These are phyloP conservation scores for Babesia caballi DNA, from an alignment of 169 alveolate species.

Conservation along the genomic window DNA sequence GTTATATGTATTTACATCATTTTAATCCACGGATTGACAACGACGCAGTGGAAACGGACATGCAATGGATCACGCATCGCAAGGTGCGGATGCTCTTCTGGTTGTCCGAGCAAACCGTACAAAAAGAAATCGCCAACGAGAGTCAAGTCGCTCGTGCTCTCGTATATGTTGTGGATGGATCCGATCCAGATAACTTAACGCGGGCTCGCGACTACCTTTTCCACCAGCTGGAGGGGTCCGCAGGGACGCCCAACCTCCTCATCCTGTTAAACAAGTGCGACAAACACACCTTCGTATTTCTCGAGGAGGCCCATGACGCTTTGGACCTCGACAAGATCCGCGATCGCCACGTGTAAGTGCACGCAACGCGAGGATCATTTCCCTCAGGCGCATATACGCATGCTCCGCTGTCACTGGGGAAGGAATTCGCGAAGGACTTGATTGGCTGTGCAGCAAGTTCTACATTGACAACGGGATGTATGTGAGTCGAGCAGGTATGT, in stretches of 20 bases:
- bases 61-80: constrained; percentile 28
- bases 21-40: too few relatives aligned
- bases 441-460: constrained; percentile 54
- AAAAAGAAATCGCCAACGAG: constrained; percentile 16
- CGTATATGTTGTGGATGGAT: constrained; percentile 41
- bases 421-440: constrained; percentile 40
- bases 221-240: constrained; percentile 9
- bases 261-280: constrained; percentile 48
- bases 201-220: constrained; percentile 7
- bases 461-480: constrained; percentile 8
- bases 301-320: constrained; percentile 34
- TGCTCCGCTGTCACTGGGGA: constrained; percentile 47
- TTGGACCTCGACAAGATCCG: constrained; percentile 23
- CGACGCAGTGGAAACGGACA: constrained; percentile 10
- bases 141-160: constrained; percentile 15
- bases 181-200: neutral
- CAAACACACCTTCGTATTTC: constrained; percentile 27
- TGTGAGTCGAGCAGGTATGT: constrained; percentile 17
- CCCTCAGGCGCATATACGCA: constrained; percentile 26
- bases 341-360: constrained; percentile 52
- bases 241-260: constrained; percentile 25
- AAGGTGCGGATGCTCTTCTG: constrained; percentile 37
- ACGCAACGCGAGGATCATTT: neutral
- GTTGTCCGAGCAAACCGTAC: constrained; percentile 9
- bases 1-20: too few relatives aligned